Conservation (phyloP, 2,329 filamentous ascomycete genomes). For the Diatrype stigma region DNA sequence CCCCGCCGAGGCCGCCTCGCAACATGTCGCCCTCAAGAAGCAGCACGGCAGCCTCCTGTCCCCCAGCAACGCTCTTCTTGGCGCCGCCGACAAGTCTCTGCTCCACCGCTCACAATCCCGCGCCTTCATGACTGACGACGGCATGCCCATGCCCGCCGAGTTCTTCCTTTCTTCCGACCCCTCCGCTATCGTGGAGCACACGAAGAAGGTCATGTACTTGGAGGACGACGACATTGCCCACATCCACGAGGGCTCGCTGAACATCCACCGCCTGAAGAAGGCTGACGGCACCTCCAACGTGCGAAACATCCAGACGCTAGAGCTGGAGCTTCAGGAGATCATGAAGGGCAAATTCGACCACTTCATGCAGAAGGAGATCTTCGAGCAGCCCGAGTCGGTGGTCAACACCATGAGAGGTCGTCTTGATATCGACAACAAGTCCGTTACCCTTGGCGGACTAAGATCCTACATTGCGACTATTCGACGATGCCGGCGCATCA, state of each 20-base stretch:
- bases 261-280: constrained; percentile 98
- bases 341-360: constrained; percentile 99
- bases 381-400: constrained; percentile 98
- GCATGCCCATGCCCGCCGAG: constrained; percentile 94
- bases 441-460: constrained; percentile 90
- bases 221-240: constrained; percentile 99
- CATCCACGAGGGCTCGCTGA: constrained; percentile 97
- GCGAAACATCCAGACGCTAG: constrained; percentile 95
- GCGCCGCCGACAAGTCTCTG: constrained; percentile 93
- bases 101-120: constrained; percentile 97
- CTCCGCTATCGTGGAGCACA: constrained; percentile 98
- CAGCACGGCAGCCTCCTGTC: constrained; percentile 63
- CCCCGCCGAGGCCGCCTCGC: constrained; percentile 88
- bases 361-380: constrained; percentile 99
- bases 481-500: constrained; percentile 91
- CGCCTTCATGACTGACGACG: constrained; percentile 98
- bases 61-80: constrained; percentile 63
- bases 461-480: constrained; percentile 96
- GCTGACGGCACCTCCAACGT: constrained; percentile 95
- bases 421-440: constrained; percentile 89
- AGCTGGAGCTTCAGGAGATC: constrained; percentile 98
- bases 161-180: constrained; percentile 99
- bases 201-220: constrained; percentile 99
- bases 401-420: constrained; percentile 99
- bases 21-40: constrained; percentile 97